Evolutionary conservation across 192 early-diverging fungal genomes (phyloP), one percentile per base, ranked within the genome.

Genomic region (Rhizophagus clarus): DNA sequence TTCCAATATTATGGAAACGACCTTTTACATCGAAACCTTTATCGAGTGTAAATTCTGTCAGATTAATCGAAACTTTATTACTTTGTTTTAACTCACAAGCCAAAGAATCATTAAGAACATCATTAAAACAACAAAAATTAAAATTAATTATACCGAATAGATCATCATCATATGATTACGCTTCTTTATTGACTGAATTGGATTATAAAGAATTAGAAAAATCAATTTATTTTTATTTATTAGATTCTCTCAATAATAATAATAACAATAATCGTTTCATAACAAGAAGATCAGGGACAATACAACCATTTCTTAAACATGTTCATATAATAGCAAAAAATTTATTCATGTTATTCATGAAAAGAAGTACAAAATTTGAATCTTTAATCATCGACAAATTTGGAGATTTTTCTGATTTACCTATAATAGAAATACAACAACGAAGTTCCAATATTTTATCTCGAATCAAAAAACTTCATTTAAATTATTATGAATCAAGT

Each of bases 171-270:
- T 70, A 11, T 42, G 20, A 70, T 40, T 70, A 45, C 10, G 34
- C 29, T 34, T 34, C 32, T 42, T 70, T 42, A 42, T 10, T 70
- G 11, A 8, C 4, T n/a, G 68, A 70, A 70, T 9, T 70, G 24
- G 12, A 20, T n/a, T 70, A 42, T 42, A 20, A n/a, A 70, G 68
- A 70, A n/a, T 70, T 70, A 42, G 68, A 70, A 70, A n/a, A 4
- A 4, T 32, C 68, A 2, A 22, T 70, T n/a, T 12, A 40, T 24
- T n/a, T 6, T n/a, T 70, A n/a, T n/a, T 40, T 70, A 70, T n/a
- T 5, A 6, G 2, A 20, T 4, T 22, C 4, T 22, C n/a, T 22
- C 40, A 29, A 20, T 15, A 69, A 69, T 22, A 29, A 12, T 22
- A 69, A 20, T n/a, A 69, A 40, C 8, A 14, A 69, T 37, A 37